These are phyloP conservation scores for Melanomma pulvis-pyrius DNA, from an alignment of 495 filamentous ascomycete species.

Conservation along the genomic window DNA sequence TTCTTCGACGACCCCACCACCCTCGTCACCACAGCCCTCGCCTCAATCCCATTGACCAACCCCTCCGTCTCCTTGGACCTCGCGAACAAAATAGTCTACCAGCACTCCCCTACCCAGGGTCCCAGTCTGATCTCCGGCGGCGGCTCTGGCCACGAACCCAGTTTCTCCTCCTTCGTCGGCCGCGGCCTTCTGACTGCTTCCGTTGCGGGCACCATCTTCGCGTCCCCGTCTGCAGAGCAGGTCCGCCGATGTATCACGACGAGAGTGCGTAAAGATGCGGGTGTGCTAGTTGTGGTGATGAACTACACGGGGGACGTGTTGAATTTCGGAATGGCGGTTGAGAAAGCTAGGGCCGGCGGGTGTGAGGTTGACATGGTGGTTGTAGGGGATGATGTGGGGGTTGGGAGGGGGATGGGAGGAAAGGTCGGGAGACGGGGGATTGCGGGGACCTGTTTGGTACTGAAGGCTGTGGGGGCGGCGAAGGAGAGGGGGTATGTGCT, in stretches of 20 bases:
- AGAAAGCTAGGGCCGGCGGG: conserved; percentile 85
- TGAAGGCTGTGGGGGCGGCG: conserved; percentile 86
- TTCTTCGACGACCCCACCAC: conserved; percentile 86
- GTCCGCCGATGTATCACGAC: conserved; percentile 75
- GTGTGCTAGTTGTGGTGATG: conserved; percentile 70
- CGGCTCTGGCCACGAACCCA: conserved; percentile 91
- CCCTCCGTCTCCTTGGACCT: conserved; percentile 79
- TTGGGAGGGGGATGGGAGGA: conserved; percentile 77
- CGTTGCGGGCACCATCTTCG: conserved; percentile 93
- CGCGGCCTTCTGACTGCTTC: conserved; percentile 79
- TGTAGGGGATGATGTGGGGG: conserved; percentile 94
- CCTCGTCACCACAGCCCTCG: conserved; percentile 77
- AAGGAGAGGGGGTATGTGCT: conserved; percentile 64
- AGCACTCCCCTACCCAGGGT: conserved; percentile 60
- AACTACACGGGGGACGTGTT: conserved; percentile 80
- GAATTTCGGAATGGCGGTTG: conserved; percentile 92
- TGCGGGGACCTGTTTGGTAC: conserved; percentile 83
- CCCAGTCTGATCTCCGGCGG: conserved; percentile 83
- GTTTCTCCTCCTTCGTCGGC: conserved; percentile 74
- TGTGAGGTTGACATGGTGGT: conserved; percentile 87
- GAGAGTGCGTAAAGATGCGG: conserved; percentile 68
- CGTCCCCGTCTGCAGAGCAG: conserved; percentile 84
- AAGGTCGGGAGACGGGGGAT: conserved; percentile 93
- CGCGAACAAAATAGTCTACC: conserved; percentile 85
- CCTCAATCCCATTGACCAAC: conserved; percentile 79